Conservation (phyloP, 176 grass and related monocot species). For the Chrysopogon serrulatus region DNA sequence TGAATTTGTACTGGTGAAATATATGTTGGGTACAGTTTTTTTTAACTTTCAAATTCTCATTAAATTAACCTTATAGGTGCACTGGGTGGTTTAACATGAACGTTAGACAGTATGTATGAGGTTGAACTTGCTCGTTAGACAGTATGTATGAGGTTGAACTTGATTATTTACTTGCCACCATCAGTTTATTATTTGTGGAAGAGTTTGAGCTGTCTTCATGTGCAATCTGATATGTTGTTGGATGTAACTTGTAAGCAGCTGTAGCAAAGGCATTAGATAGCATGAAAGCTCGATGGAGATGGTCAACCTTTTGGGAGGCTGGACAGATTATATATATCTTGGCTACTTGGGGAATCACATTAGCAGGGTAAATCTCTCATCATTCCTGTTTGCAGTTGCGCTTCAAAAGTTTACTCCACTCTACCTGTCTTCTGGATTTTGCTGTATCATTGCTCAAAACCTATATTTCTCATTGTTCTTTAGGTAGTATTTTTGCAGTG, state of each 20-base stretch:
- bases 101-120: neutral
- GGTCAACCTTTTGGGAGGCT: conserved; percentile 93
- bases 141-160: too few species aligned
- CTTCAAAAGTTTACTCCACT: neutral
- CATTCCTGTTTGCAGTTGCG: neutral
- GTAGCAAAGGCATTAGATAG: conserved; percentile 58
- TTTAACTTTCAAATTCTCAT: neutral
- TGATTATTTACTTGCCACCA: neutral
- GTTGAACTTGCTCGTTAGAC: neutral
- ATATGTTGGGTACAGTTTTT: neutral
- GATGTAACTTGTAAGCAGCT: conserved; percentile 36
- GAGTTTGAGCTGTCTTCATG: neutral
- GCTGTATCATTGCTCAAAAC: neutral
- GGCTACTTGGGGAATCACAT: conserved; percentile 80
- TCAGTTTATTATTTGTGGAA: neutral
- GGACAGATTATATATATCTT: conserved; percentile 81
- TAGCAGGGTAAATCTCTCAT: conserved; percentile 61
- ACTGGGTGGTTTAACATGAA: neutral
- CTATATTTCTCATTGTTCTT: neutral
- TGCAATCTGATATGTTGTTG: neutral
- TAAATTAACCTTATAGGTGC: neutral
- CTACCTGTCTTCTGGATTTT: neutral
- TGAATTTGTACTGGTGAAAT: neutral
- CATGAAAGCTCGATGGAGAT: conserved; percentile 59
- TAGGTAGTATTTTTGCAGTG: neutral